Evolutionary conservation across 306 rosid genomes (phyloP).

Genomic region (Corylus heterophylla): DNA sequence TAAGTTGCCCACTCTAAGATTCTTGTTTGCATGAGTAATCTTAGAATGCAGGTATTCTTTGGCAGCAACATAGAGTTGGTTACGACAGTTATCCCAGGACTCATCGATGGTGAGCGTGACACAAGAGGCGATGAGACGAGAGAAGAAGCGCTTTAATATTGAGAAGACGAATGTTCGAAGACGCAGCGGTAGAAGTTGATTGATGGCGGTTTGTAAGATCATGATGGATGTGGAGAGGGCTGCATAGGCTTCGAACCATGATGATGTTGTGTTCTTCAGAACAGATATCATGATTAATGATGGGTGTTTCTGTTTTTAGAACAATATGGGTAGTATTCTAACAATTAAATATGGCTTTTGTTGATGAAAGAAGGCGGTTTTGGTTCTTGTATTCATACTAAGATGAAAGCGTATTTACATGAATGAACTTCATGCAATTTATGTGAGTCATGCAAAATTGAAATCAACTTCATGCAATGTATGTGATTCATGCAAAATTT

Average conservation of each 20-base stretch:
- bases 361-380: too few relatives aligned
- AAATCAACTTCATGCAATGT: too few relatives aligned
- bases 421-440: too few relatives aligned
- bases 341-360: too few relatives aligned
- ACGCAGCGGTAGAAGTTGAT: conserved; percentile 32
- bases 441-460: too few relatives aligned
- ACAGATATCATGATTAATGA: too few relatives aligned
- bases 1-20: conserved; percentile 28
- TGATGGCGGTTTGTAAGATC: conserved; percentile 36
- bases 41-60: conserved; percentile 22
- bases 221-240: conserved; percentile 39
- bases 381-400: too few relatives aligned
- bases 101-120: conserved; percentile 25
- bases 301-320: too few relatives aligned
- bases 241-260: conserved; percentile 48
- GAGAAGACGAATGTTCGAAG: conserved; percentile 6
- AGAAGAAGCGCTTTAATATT: conserved; percentile 19
- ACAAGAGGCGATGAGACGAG: not conserved
- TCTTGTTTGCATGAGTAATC: conserved; percentile 19
- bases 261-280: conserved; percentile 22
- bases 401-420: too few relatives aligned
- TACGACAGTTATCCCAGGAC: conserved; percentile 17
- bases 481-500: too few relatives aligned
- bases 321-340: too few relatives aligned
- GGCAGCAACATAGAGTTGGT: conserved; percentile 24